A percentile compares a stretch with the other conserved stretches of the same genome.
Evolutionary conservation across 371 early-diverging fungal species (phyloP).

Genomic region (Dichotomocladium elegans): DNA sequence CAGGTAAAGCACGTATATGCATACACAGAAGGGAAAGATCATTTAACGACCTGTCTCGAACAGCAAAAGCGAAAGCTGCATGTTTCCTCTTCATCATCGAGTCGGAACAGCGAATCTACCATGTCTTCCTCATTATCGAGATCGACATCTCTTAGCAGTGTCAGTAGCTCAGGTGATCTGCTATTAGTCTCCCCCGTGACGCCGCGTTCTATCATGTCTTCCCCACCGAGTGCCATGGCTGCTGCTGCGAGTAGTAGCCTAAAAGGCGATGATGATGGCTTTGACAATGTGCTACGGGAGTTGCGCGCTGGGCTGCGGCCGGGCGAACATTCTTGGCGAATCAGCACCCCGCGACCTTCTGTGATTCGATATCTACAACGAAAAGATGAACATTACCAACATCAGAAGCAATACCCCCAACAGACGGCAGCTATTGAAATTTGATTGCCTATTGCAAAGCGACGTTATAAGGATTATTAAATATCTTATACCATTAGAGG

Average conservation of each 20-base stretch:
- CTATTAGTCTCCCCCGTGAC: neutral
- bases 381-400: constrained; percentile 3
- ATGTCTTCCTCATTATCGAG: constrained; percentile 2
- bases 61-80: neutral
- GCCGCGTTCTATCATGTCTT: neutral
- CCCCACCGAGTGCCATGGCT: neutral
- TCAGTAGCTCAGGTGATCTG: neutral
- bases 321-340: constrained; percentile 27
- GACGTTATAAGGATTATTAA: no score
- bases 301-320: constrained; percentile 29
- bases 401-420: no score
- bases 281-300: constrained; percentile 34
- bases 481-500: no score
- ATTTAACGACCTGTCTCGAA: neutral
- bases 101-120: neutral
- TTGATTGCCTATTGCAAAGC: no score
- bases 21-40: neutral
- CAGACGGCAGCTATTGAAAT: no score
- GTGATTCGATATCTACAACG: constrained; percentile 11
- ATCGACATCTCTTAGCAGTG: constrained; percentile 10
- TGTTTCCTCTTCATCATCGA: constrained; percentile 2
- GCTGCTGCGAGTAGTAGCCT: neutral
- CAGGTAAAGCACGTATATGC: neutral
- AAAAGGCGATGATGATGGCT: constrained; percentile 21
- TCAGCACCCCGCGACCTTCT: constrained; percentile 4